Evolutionary conservation across 257 asterid genomes (phyloP).

Genomic region (Solanum piurae): DNA sequence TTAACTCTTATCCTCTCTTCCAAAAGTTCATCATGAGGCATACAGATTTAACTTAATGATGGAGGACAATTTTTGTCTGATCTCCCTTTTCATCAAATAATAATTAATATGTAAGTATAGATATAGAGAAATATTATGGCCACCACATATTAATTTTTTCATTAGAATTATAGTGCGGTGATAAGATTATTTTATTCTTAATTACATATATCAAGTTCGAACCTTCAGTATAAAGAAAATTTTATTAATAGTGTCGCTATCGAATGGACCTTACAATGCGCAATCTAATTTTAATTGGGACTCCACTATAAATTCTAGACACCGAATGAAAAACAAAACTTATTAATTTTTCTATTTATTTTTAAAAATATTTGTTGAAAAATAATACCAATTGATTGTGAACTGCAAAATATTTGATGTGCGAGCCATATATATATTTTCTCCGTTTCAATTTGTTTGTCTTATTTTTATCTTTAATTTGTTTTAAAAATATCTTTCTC

Average conservation of each 20-base stretch:
- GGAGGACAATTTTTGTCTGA: neutral
- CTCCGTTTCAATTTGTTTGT: neutral
- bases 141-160: neutral
- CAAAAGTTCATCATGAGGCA: neutral
- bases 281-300: too few relatives aligned
- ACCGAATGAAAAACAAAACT: neutral
- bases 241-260: fast-evolving
- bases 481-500: too few relatives aligned
- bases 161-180: neutral
- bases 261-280: neutral
- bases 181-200: too few relatives aligned
- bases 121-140: neutral
- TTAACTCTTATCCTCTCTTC: neutral
- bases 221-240: too few relatives aligned
- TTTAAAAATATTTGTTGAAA: neutral
- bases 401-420: neutral
- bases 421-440: neutral
- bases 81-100: neutral
- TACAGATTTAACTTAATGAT: neutral
- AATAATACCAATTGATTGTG: neutral
- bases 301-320: neutral
- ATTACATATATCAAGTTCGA: too few relatives aligned
- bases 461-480: too few relatives aligned
- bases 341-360: neutral
- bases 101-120: neutral